Base-by-base conservation (phyloP, 495 filamentous ascomycete species). In the Podospora sp. region DNA sequence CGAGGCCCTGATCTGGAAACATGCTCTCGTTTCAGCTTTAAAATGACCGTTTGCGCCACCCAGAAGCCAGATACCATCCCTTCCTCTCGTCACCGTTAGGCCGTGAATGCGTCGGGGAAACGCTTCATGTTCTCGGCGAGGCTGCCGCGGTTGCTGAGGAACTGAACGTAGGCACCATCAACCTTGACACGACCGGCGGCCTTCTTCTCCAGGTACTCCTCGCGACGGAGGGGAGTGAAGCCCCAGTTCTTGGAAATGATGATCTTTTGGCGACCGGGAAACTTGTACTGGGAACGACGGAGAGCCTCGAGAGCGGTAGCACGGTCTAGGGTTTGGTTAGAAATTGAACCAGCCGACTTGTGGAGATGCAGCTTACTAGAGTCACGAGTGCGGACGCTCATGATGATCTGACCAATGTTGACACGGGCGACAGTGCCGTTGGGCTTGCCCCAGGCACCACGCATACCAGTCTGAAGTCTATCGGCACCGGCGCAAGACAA, bases 211-310 rank as follows among this genome's bases (percentile, higher is more conserved):
- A 96, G 82, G 85, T 97, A 99, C 80, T 99, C 95, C 67, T 97
- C 95, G 75, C 96, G 94, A 73, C 92, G 91, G 72, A 99, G 91
- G 78, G 92, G 92, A 65, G 95, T 99, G 91, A 98, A 99, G 70
- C 95, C 95, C 95, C 95, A 99, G 86, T 97, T 97, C 91, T 99
- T 99, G 86, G 89, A 93, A 83, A 97, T 89, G 78, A 99, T 96
- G 84, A 99, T 96, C 92, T 99, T 98, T 89, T 99, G 95, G 83
- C 95, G 94, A 82, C 95, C 95, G 69, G 95, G 95, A 91, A 99
- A 99, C 91, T 99, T 99, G 90, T 99, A 99, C 89, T 97, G 95
- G 69, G 92, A 94, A 79, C 95, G 91, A 80, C 95, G 92, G 80
- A 99, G 90, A 81, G 95, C 95, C 89, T 99, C 95, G 80, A 99